Evolutionary conservation across 1,284 basidiomycete species (phyloP), one percentile per base, ranked within the genome.

Genomic region (Ganoderma multipileum): DNA sequence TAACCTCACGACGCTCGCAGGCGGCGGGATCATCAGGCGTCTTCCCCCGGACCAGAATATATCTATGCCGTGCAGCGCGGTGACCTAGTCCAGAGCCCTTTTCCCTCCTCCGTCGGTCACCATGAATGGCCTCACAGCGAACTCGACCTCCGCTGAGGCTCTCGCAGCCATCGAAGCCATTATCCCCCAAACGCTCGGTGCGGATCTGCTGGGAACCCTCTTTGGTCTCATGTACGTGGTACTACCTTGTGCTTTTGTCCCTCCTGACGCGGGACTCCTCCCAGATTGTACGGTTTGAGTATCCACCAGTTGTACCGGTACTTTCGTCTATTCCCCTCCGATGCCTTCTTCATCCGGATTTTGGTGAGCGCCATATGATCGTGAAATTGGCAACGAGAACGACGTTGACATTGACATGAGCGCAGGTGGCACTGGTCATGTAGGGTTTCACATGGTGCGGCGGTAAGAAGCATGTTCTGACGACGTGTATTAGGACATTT

Each of bases 381-480:
- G 20, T 60, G n/a, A 26, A 8, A 5, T 38, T 16, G n/a, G n/a
- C 23, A 41, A 16, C 7, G 11, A 39, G 23, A 12, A 23, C 42
- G 12, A 41, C 14, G 36, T 42, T 23, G 26, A 60, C 23, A 11
- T 60, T n/a, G 14, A 26, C 33, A 41, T 41, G 14, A 23, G 58
- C 38, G 39, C 36, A 60, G 58, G 58, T 60, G 36, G 58, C 23
- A 16, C 38, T 60, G 9, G 58, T 60, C n/a, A 60, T 60, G 58
- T 60, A 60, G 14, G 58, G 2, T 39, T 60, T 38, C 23, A 26
- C 20, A 16, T 14, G 14, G 36, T 1, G 23, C 36, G 5, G 6
- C 23, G 14, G 11, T 1, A 9, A 23, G 9, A 41, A 60, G n/a
- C 14, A n/a, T 20, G 33, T 2, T 26, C 38, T 60, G 12, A 38